phyloP scores from a whole-genome alignment of 169 alveolate genomes.

The Babesia sp. region DNA sequence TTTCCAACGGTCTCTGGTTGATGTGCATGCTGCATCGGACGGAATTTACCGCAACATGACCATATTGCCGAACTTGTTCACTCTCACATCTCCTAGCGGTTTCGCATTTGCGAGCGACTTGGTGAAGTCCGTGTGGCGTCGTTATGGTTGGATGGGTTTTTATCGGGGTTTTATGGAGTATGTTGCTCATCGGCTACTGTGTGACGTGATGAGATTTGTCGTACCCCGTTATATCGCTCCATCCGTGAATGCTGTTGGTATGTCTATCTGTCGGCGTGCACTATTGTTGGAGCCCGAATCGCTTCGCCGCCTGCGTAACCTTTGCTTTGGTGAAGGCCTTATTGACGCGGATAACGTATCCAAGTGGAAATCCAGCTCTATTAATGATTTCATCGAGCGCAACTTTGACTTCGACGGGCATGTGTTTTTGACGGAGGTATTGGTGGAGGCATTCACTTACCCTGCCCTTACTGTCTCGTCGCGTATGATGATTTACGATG shows the following conservation, averaged over 20 bases:
- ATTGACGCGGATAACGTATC: neutral
- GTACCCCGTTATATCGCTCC: constrained; percentile 57
- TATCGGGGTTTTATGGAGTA: constrained; percentile 50
- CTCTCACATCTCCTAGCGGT: constrained; percentile 24
- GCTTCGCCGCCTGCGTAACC: constrained; percentile 1
- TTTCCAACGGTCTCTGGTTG: constrained; percentile 43
- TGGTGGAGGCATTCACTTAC: constrained; percentile 59
- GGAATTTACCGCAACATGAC: constrained; percentile 19
- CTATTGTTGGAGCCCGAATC: neutral
- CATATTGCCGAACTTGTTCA: neutral
- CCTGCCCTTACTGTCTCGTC: constrained; percentile 49
- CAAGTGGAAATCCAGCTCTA: neutral
- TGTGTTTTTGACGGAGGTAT: neutral
- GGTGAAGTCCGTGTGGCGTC: constrained; percentile 24
- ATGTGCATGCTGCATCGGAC: constrained; percentile 23
- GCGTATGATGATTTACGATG: constrained; percentile 58
- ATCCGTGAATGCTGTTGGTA: neutral
- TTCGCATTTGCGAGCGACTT: constrained; percentile 14
- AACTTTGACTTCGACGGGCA: constrained; percentile 12
- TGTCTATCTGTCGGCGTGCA: neutral
- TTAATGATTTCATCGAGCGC: constrained; percentile 1
- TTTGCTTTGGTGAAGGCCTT: neutral
- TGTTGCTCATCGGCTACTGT: constrained; percentile 15
- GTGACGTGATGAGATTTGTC: constrained; percentile 33
- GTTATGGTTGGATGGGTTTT: constrained; percentile 48